These are phyloP conservation scores for Coemansia sp. DNA, from an alignment of 192 early-diverging fungal species.

Conservation along the genomic window DNA sequence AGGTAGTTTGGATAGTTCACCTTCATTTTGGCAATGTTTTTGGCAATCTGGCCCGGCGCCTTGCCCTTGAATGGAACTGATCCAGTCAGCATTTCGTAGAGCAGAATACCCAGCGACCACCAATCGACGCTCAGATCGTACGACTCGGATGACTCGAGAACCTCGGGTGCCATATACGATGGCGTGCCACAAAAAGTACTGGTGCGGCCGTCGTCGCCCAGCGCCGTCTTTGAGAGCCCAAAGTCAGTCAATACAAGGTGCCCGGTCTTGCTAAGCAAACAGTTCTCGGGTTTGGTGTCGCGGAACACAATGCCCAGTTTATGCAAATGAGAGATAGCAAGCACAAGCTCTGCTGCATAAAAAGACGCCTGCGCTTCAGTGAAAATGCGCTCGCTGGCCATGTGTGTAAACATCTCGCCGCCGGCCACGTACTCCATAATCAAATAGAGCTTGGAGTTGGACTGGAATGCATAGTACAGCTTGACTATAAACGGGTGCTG, in stretches of 20 bases:
- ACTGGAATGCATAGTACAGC: slow-evolving; percentile 92
- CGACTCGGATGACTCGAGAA: slow-evolving; percentile 55
- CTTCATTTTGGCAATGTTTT: slow-evolving; percentile 82
- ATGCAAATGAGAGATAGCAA: slow-evolving; percentile 88
- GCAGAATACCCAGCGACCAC: slow-evolving; percentile 88
- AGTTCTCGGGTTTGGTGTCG: slow-evolving; percentile 77
- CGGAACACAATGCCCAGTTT: slow-evolving; percentile 86
- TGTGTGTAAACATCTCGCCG: slow-evolving; percentile 91
- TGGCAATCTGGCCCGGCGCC: slow-evolving; percentile 81
- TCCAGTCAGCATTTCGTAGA: slow-evolving; percentile 92
- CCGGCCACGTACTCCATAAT: slow-evolving; percentile 90
- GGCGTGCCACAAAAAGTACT: slow-evolving; percentile 89
- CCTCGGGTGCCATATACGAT: slow-evolving; percentile 85
- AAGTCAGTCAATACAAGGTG: slow-evolving; percentile 92
- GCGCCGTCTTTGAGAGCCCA: slow-evolving; percentile 78
- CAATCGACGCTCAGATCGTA: slow-evolving; percentile 84
- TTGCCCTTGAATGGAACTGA: slow-evolving; percentile 75
- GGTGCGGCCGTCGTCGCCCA: slow-evolving; percentile 57
- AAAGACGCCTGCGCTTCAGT: slow-evolving; percentile 83
- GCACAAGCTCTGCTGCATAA: slow-evolving; percentile 83
- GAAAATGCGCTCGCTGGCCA: slow-evolving; percentile 62
- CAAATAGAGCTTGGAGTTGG: slow-evolving; percentile 79
- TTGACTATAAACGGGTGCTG: slow-evolving; percentile 92
- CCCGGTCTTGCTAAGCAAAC: slow-evolving; percentile 69
- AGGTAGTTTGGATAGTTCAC: slow-evolving; percentile 77